Conservation (phyloP, 1,284 basidiomycete genomes). For the Wolfiporia cocos region DNA sequence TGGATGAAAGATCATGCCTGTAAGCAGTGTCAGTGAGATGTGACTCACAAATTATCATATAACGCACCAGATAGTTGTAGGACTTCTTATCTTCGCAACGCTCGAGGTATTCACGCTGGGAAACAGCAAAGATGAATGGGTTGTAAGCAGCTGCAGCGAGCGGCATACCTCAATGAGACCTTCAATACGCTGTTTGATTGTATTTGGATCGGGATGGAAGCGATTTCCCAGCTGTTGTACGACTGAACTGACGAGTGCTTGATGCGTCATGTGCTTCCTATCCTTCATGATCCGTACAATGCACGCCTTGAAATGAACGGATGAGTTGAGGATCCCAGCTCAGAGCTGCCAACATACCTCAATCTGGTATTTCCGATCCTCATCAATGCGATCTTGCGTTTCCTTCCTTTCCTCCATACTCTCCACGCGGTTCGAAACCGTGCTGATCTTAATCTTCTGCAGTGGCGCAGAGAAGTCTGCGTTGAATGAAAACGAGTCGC, state of each 20-base stretch:
- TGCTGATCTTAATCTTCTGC: slow-evolving; percentile 93
- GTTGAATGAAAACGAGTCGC: slow-evolving; percentile 91
- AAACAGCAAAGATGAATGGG: too few species aligned
- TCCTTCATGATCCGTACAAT: slow-evolving; percentile 99
- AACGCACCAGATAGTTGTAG: slow-evolving; percentile 71
- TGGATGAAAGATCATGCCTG: too few species aligned
- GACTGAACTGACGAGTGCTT: slow-evolving; percentile 89
- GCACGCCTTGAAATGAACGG: slow-evolving; percentile 60
- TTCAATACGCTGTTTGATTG: slow-evolving; percentile 95
- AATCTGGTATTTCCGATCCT: slow-evolving; percentile 86
- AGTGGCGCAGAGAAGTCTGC: slow-evolving; percentile 72
- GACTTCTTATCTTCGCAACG: slow-evolving; percentile 76
- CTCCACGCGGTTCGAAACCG: slow-evolving; percentile 85
- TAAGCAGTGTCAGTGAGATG: too few species aligned
- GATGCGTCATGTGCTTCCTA: slow-evolving; percentile 85
- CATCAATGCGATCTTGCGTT: slow-evolving; percentile 88
- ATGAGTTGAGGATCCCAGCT: background rate
- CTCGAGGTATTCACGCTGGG: slow-evolving; percentile 77
- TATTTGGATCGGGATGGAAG: slow-evolving; percentile 81
- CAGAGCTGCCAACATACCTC: slow-evolving; percentile 53
- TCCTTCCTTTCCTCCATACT: slow-evolving; percentile 84
- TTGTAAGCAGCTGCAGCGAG: too few species aligned
- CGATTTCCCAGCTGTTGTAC: slow-evolving; percentile 80
- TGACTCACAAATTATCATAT: too few species aligned
- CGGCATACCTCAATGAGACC: slow-evolving; percentile 83